phyloP scores from a whole-genome alignment of 2,329 filamentous ascomycete genomes.

The Phialophora tarda region DNA sequence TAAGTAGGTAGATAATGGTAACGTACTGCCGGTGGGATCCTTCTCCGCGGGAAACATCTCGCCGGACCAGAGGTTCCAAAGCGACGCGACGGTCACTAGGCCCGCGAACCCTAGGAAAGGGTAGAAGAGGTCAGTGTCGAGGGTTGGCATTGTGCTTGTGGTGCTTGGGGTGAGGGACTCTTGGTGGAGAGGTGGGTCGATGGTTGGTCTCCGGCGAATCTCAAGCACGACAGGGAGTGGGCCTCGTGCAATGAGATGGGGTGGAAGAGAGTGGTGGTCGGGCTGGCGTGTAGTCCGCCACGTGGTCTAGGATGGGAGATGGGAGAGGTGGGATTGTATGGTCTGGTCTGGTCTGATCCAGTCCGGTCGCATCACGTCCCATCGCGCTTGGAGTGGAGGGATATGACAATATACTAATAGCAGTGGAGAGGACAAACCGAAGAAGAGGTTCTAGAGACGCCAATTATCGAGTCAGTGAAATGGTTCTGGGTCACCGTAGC shows the following conservation, averaged over 20 bases:
- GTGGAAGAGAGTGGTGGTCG: too few species aligned
- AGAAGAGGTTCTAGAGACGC: slow-evolving; percentile 58
- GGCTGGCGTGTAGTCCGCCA: too few species aligned
- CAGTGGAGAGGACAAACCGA: slow-evolving; percentile 59
- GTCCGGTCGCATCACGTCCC: neutral
- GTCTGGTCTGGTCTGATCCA: neutral
- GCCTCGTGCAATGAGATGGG: neutral
- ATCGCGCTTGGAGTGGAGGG: neutral
- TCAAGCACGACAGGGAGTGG: too few species aligned
- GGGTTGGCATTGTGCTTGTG: neutral
- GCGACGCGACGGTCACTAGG: slow-evolving; percentile 78
- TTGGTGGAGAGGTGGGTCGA: too few species aligned
- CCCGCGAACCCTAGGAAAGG: slow-evolving; percentile 72
- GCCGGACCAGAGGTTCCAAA: slow-evolving; percentile 83
- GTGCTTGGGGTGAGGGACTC: neutral
- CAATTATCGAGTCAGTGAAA: neutral
- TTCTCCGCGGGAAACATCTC: slow-evolving; percentile 77
- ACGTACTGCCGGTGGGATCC: slow-evolving; percentile 77
- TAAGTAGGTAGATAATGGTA: neutral
- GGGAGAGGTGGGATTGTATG: neutral
- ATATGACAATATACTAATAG: neutral
- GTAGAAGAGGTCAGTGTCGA: slow-evolving; percentile 12
- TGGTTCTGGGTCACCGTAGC: neutral
- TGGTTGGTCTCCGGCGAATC: neutral
- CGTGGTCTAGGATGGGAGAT: too few species aligned